Percentiles rank a stretch among this genome's conserved stretches.
Conservation (phyloP, 495 filamentous ascomycete genomes). For the Cercophora sp. region DNA sequence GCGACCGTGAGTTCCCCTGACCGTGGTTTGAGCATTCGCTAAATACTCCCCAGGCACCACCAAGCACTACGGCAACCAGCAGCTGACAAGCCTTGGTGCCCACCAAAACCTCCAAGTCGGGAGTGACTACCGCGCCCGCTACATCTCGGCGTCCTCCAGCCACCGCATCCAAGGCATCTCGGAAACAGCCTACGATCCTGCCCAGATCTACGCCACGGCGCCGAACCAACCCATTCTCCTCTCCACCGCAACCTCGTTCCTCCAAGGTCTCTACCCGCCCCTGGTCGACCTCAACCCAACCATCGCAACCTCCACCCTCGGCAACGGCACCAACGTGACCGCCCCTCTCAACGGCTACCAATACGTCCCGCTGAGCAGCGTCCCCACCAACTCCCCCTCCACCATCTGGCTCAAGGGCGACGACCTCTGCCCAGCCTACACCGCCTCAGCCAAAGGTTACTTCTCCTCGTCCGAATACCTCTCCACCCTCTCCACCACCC, state of each 20-base stretch:
- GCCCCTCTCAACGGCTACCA: constrained; percentile 21
- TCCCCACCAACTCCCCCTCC: constrained; percentile 17
- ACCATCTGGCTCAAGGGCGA: constrained; percentile 23
- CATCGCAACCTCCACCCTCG: constrained; percentile 12
- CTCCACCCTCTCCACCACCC: constrained; percentile 9
- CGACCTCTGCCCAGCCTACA: constrained; percentile 16
- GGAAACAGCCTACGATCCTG: constrained; percentile 14
- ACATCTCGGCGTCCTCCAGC: constrained; percentile 13
- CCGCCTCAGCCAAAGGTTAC: constrained; percentile 1
- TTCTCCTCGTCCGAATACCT: constrained; percentile 5
- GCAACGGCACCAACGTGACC: constrained; percentile 16
- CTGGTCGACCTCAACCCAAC: constrained; percentile 5
- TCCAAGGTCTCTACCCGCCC: constrained; percentile 24
- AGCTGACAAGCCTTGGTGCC: constrained; percentile 18
- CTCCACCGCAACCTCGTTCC: constrained; percentile 21
- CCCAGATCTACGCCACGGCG: constrained; percentile 21
- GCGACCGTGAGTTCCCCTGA: constrained; percentile 18
- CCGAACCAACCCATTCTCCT: constrained; percentile 21
- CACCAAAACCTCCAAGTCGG: constrained; percentile 17
- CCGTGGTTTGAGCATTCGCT: constrained; percentile 4
- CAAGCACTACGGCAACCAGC: constrained; percentile 19
- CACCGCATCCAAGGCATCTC: constrained; percentile 21
- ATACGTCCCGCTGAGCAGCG: constrained; percentile 21
- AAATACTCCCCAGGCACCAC: constrained; percentile 13
- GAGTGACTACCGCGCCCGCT: constrained; percentile 17